Conservation (phyloP, 148 eudicot genomes). For the Suaeda aralocaspica region DNA sequence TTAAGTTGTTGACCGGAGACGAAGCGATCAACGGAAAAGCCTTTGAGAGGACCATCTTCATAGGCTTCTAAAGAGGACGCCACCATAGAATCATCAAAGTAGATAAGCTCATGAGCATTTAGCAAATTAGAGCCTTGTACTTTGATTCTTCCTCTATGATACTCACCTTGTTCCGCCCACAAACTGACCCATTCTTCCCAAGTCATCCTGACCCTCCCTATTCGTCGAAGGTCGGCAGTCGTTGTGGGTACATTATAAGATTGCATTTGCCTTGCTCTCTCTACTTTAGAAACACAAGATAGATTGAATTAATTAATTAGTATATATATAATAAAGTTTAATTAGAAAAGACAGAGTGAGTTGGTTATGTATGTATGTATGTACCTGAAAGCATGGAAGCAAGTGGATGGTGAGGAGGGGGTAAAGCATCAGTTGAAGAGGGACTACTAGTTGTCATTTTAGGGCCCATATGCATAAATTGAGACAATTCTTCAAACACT, state of each 20-base stretch:
- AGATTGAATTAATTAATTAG: background rate
- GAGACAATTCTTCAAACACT: conserved; percentile 76
- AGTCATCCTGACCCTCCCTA: conserved; percentile 64
- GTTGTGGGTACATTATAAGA: conserved; percentile 11
- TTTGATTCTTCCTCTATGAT: conserved; percentile 59
- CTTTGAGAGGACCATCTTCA: conserved; percentile 63
- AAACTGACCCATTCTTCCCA: conserved; percentile 85
- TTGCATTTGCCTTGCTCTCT: conserved; percentile 41
- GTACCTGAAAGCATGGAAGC: conserved; percentile 32
- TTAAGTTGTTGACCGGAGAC: conserved; percentile 67
- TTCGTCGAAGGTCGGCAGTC: conserved; percentile 45
- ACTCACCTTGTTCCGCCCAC: conserved; percentile 79
- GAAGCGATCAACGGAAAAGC: conserved; percentile 74
- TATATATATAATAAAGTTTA: too few species aligned
- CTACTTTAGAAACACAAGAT: conserved; percentile 15
- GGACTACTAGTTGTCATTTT: too few species aligned
- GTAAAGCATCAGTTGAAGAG: conserved; percentile 42
- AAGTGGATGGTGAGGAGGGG: conserved; percentile 36
- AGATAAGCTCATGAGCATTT: conserved; percentile 64
- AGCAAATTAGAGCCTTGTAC: conserved; percentile 52
- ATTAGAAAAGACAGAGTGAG: too few species aligned
- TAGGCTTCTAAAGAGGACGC: conserved; percentile 64
- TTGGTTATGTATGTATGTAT: too few species aligned
- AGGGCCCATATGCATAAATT: conserved; percentile 81
- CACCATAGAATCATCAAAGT: conserved; percentile 74